phyloP scores from a whole-genome alignment of 2,329 filamentous ascomycete genomes.

The Zopfia rhizophila region DNA sequence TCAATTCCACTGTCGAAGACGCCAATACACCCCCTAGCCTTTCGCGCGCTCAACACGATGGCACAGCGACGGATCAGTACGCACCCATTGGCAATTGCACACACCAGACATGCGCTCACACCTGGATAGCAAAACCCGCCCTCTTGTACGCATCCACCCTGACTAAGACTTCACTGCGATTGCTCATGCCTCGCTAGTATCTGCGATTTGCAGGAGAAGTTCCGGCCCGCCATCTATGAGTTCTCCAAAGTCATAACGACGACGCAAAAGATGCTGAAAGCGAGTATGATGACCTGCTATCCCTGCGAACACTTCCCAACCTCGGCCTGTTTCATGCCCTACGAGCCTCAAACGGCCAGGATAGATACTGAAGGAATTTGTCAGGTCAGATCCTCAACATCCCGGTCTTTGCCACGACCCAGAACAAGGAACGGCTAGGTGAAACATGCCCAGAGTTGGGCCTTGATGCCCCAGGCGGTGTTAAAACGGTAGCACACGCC shows the following conservation, averaged over 20 bases:
- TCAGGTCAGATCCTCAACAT: conserved; percentile 70
- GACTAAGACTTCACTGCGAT: conserved; percentile 3
- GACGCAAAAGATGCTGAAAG: conserved; percentile 63
- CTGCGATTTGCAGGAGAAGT: conserved; percentile 96
- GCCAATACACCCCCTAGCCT: background rate
- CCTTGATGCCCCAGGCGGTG: conserved; percentile 61
- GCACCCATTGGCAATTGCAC: conserved; percentile 24
- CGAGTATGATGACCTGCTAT: conserved; percentile 47
- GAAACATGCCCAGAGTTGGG: conserved; percentile 79
- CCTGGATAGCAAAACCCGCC: conserved; percentile 48
- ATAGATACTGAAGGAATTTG: background rate
- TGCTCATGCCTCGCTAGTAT: conserved; percentile 66
- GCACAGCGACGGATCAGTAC: conserved; percentile 43
- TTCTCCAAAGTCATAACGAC: conserved; percentile 77
- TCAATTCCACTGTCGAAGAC: conserved; percentile 17
- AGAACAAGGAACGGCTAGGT: conserved; percentile 81
- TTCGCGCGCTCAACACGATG: conserved; percentile 32
- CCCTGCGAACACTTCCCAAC: conserved; percentile 67
- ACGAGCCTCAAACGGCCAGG: conserved; percentile 58
- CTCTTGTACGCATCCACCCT: conserved; percentile 47
- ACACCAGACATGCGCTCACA: conserved; percentile 33
- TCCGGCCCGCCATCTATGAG: conserved; percentile 82
- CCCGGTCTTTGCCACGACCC: conserved; percentile 87
- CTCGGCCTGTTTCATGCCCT: conserved; percentile 71
- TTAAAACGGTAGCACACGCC: conserved; percentile 65